Percentiles rank a stretch among this genome's conserved stretches.
These are phyloP conservation scores for Quercus agrifolia DNA, from an alignment of 306 rosid species.

Conservation along the genomic window DNA sequence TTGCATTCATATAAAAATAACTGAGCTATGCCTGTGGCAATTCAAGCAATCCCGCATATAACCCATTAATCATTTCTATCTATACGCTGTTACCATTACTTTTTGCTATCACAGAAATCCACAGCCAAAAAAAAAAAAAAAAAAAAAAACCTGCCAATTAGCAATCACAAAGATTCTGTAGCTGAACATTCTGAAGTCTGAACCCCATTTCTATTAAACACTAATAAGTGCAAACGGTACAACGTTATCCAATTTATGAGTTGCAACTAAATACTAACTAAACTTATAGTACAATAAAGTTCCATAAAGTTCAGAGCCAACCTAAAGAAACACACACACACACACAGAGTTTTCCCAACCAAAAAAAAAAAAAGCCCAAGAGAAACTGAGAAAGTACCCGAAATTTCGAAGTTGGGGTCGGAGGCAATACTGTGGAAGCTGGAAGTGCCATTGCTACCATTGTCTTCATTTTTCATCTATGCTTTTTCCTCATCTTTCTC, in stretches of 20 bases:
- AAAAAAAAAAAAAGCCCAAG: background rate
- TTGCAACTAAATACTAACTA: background rate
- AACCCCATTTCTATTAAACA: background rate
- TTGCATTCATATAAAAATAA: background rate
- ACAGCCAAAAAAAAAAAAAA: background rate
- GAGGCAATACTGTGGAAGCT: constrained; percentile 22
- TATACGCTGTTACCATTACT: background rate
- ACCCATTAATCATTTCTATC: background rate
- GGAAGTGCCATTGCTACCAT: constrained; percentile 34
- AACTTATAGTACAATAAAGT: background rate
- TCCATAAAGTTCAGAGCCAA: background rate
- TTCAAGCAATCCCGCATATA: background rate
- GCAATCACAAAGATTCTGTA: background rate
- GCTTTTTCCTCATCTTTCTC: constrained; percentile 19
- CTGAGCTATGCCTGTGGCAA: background rate
- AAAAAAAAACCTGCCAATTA: background rate
- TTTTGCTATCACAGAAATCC: background rate
- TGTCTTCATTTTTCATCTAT: constrained; percentile 22
- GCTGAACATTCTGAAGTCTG: background rate
- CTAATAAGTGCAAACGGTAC: background rate
- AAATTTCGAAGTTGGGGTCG: constrained; percentile 11
- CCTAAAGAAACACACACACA: background rate
- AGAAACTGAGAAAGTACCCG: constrained; percentile 12
- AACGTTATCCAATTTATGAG: background rate
- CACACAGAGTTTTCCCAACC: background rate